These are phyloP conservation scores for Mycothermus thermophilus DNA, from an alignment of 495 filamentous ascomycete genomes.

Conservation along the genomic window DNA sequence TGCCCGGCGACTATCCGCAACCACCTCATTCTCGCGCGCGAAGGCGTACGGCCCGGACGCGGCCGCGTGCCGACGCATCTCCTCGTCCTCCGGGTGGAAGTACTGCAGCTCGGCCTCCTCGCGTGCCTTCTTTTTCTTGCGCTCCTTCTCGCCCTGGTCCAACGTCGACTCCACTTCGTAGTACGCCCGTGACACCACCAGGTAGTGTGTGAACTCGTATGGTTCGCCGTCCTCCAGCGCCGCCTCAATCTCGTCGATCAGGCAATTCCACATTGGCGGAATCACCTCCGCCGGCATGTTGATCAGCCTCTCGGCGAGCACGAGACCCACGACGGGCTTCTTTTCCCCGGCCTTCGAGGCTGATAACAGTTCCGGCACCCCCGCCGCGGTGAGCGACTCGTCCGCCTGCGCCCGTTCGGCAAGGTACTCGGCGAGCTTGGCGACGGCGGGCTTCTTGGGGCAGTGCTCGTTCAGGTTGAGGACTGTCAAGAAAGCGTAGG, in stretches of 20 bases:
- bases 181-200: constrained; percentile 83
- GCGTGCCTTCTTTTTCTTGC: constrained; percentile 71
- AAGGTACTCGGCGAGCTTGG: constrained; percentile 59
- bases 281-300: constrained; percentile 88
- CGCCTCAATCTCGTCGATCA: constrained; percentile 81
- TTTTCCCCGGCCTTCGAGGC: constrained; percentile 33
- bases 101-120: constrained; percentile 48
- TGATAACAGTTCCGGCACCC: constrained; percentile 12
- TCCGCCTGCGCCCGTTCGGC: constrained; percentile 37
- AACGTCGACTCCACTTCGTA: constrained; percentile 71
- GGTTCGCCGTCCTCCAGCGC: constrained; percentile 85
- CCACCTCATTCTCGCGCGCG: constrained; percentile 62
- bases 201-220: constrained; percentile 84
- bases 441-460: constrained; percentile 55
- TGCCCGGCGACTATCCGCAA: constrained; percentile 78
- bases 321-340: constrained; percentile 76
- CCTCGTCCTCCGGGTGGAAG: constrained; percentile 96
- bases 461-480: constrained; percentile 72
- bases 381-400: constrained; percentile 3
- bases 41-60: constrained; percentile 57
- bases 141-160: constrained; percentile 49
- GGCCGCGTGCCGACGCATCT: constrained; percentile 57
- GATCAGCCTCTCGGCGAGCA: constrained; percentile 82
- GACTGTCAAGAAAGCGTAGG: constrained; percentile 87
- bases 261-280: constrained; percentile 93